Base-by-base conservation (phyloP, 1,139 yeast species). In the Kurtzmaniella quercitrusa region DNA sequence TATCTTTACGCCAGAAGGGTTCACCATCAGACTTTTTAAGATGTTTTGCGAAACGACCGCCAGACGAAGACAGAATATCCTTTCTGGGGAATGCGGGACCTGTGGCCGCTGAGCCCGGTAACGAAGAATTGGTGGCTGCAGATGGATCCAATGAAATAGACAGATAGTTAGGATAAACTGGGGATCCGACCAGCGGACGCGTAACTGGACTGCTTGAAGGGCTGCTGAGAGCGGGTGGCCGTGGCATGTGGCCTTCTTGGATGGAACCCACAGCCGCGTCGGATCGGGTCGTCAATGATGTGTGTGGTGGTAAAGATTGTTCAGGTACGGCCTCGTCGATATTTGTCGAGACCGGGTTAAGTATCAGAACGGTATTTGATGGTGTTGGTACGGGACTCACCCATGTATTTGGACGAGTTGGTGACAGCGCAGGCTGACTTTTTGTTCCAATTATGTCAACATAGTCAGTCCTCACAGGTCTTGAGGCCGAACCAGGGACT, bases 21-120 rank as follows among this genome's bases (percentile, higher is more conserved):
- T 87, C 95, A 3, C 98, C 97, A 56, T 93, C 98, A 15, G 81
- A 74, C 57, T 91, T 91, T 61, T 91, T 93, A 53, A 93, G 66
- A 59, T 87, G 95, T 23, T 26, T 37, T 18, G 38, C 35, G 5
- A 33, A 21, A 9, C 42, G 34, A 17, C 39, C 86, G 34, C 34
- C 30, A 11, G 30, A 26, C n/a, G 30, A 5, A 26, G 30, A 5
- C n/a, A 14, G 30, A 26, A 14, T 12, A 14, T 26, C 30, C 30
- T 26, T 26, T 14, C 15, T 16, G 18, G 16, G 34, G 34, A 30
- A 16, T 16, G 17, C 18, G 15, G 34, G 34, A 9, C 18, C 34
- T 14, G 18, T 9, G 15, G 34, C 11, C 8, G 34, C 16, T 14
- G 34, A 30, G 34, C 34, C 15, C 8, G 34, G n/a, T 14, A 18